A percentile compares a stretch with the other conserved stretches of the same genome.
Evolutionary conservation across 2,329 filamentous ascomycete genomes (phyloP).

Genomic region (Verticillium klebahnii): DNA sequence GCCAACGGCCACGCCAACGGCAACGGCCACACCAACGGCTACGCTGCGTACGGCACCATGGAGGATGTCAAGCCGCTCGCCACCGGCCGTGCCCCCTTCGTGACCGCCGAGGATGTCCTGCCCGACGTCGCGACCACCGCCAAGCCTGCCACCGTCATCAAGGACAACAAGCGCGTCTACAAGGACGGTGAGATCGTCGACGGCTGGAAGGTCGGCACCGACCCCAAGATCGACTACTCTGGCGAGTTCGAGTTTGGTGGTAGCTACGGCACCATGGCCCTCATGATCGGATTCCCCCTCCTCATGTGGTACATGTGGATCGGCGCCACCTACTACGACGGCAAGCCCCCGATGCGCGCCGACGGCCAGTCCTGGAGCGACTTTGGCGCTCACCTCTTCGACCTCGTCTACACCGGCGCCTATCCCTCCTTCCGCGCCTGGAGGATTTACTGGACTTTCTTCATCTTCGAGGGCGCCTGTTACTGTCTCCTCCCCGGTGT

Average conservation of each 20-base stretch:
- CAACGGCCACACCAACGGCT: slow-evolving; percentile 12
- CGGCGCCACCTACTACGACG: slow-evolving; percentile 79
- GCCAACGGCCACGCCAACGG: slow-evolving; percentile 19
- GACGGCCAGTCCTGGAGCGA: slow-evolving; percentile 58
- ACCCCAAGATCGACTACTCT: slow-evolving; percentile 59
- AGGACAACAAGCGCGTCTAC: slow-evolving; percentile 5
- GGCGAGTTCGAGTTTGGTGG: slow-evolving; percentile 78
- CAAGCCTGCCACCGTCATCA: slow-evolving; percentile 3
- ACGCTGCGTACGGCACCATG: slow-evolving; percentile 11
- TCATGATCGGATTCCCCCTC: slow-evolving; percentile 84
- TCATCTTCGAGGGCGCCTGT: slow-evolving; percentile 75
- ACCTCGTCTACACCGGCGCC: slow-evolving; percentile 73
- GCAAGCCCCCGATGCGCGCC: slow-evolving; percentile 63
- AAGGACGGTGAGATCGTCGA: slow-evolving; percentile 34
- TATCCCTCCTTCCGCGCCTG: slow-evolving; percentile 81
- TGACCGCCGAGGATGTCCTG: background rate
- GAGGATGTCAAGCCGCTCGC: background rate
- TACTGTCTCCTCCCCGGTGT: slow-evolving; percentile 88
- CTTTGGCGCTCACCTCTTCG: slow-evolving; percentile 61
- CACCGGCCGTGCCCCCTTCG: background rate
- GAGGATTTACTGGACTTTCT: slow-evolving; percentile 92
- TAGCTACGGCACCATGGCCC: slow-evolving; percentile 62
- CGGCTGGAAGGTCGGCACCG: slow-evolving; percentile 55
- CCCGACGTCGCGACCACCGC: slow-evolving; percentile 8
- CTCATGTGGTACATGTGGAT: slow-evolving; percentile 98